Base-by-base conservation (phyloP, 306 rosid species). In the Parietaria judaica region DNA sequence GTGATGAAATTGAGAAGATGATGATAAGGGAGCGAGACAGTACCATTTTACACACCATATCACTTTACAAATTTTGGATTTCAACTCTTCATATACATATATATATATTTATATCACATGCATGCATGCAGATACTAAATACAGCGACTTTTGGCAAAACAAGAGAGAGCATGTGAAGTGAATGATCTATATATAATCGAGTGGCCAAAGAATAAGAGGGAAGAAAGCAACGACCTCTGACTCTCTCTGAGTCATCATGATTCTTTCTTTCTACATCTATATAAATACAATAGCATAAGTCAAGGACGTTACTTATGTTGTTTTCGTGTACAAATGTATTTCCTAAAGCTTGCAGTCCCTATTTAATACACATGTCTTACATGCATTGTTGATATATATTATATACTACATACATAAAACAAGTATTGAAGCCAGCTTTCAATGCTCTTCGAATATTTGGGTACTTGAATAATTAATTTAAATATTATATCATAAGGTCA, bases 1-100 rank as follows among this genome's bases (percentile, higher is more conserved):
- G 73, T 61, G 84, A 49, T 50, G 31, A 81, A 75, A 77, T 61
- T 74, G 80, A 80, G 77, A 81, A 69, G 68, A 16, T 58, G 54
- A 59, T 67, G 64, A 16, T 56, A 51, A 70, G 14, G 54, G 14
- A 66, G 75, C 31, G 65, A 59, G 57, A 45, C 11, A 79, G 51
- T 23, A 23, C 31, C 31, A 23, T 76, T 61, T 78, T 8, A 41
- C 45, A 41, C 45, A 1, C 1, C 45, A 41, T 5, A 3, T 41
- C 9, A 41, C 45, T 8, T 41, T 41, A 41, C 45, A 41, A 49
- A 11, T 14, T 31, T 44, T 13, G 41, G 41, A 51, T 61, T 75
- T 61, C 68, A 49, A 23, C 9, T 60, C 8, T 9, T n/a, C 34
- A 53, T 17, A 14, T 41, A 41, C 3, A 66, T 71, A 55, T 55